phyloP scores from a whole-genome alignment of 129 eudicot species.

The Scalesia atractyloides region DNA sequence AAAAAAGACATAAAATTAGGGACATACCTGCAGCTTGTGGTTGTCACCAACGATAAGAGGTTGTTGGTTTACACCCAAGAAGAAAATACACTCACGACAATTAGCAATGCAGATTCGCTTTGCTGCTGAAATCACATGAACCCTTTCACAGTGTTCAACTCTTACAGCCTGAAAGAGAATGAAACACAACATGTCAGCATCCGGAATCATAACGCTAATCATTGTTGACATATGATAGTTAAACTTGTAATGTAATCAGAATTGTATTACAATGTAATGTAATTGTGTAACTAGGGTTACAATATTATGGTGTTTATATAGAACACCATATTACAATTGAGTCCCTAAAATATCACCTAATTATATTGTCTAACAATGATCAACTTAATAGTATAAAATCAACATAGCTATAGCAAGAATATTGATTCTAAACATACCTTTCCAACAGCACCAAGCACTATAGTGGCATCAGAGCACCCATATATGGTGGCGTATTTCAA shows the following conservation, averaged over 20 bases:
- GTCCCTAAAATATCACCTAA: too few relatives aligned
- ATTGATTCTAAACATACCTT: slow-evolving; percentile 53
- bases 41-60: slow-evolving; percentile 98
- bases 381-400: neutral
- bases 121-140: slow-evolving; percentile 87
- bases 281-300: too few relatives aligned
- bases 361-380: neutral
- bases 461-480: slow-evolving; percentile 97
- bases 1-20: neutral
- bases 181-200: slow-evolving; percentile 1
- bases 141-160: slow-evolving; percentile 97
- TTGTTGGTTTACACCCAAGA: slow-evolving; percentile 89
- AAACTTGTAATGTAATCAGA: too few relatives aligned
- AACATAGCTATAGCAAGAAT: neutral
- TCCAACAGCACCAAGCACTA: slow-evolving; percentile 97
- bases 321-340: too few relatives aligned
- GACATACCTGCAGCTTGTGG: slow-evolving; percentile 84
- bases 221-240: neutral
- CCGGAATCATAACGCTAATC: neutral
- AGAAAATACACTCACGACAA: slow-evolving; percentile 96
- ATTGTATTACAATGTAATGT: too few relatives aligned
- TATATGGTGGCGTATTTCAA: slow-evolving; percentile 85
- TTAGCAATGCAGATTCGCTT: slow-evolving; percentile 91
- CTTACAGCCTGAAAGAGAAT: slow-evolving; percentile 75
- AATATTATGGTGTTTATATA: too few relatives aligned